phyloP scores from a whole-genome alignment of 345 rosid species.

The Hirschfeldia incana region DNA sequence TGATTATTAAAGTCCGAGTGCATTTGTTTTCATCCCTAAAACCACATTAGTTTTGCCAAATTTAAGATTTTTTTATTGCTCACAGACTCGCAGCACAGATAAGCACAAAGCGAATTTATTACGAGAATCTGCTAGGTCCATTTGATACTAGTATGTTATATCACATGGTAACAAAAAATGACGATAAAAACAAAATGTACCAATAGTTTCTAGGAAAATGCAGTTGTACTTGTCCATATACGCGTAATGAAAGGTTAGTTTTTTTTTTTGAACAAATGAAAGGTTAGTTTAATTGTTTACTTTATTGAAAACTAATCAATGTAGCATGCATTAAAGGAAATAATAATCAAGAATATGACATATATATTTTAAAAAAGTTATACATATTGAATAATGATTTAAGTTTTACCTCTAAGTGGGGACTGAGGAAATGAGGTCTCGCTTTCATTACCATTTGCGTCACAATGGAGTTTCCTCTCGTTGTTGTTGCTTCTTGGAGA shows the following conservation, averaged over 20 bases:
- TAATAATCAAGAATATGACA: conserved; percentile 13
- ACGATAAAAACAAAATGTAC: conserved; percentile 37
- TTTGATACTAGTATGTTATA: conserved; percentile 15
- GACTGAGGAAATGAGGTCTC: conserved; percentile 47
- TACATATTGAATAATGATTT: background rate
- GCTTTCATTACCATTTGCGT: conserved; percentile 46
- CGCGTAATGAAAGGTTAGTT: background rate
- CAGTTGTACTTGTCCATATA: conserved; percentile 25
- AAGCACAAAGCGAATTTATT: conserved; percentile 29
- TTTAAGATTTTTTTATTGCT: conserved; percentile 14
- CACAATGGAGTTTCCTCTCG: conserved; percentile 50
- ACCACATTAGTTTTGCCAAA: conserved; percentile 2
- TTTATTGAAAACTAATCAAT: background rate
- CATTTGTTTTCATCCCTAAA: conserved; percentile 24
- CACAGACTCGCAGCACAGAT: conserved; percentile 10
- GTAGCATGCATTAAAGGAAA: conserved; percentile 6
- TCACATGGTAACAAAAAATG: conserved; percentile 28
- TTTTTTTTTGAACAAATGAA: too few relatives aligned
- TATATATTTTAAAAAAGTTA: background rate
- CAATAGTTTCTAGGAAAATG: conserved; percentile 17
- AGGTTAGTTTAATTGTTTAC: background rate
- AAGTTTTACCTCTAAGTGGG: conserved; percentile 67
- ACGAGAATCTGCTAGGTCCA: conserved; percentile 26
- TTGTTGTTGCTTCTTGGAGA: conserved; percentile 46
- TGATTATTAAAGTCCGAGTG: background rate